Percentiles rank a stretch among this genome's conserved stretches.
phyloP scores from a whole-genome alignment of 306 rosid genomes.

The Gleditsia sinensis region DNA sequence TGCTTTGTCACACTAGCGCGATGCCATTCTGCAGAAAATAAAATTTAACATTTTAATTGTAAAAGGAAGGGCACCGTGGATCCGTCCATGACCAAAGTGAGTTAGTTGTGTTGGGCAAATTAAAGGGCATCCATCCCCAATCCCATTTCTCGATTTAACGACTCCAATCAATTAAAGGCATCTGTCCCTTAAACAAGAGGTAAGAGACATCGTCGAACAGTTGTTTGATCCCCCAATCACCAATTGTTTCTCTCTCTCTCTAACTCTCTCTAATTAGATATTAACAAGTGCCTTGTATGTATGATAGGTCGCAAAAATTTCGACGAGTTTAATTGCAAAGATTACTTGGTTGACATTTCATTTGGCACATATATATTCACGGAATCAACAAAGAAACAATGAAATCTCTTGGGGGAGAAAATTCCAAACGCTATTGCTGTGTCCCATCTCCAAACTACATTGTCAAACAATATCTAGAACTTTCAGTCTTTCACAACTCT shows the following conservation, averaged over 20 bases:
- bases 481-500: background rate
- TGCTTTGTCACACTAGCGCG: background rate
- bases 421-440: background rate
- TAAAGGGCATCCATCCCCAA: background rate
- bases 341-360: constrained; percentile 22
- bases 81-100: no score
- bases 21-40: no score
- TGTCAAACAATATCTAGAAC: background rate
- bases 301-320: background rate
- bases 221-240: no score
- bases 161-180: background rate
- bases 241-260: no score
- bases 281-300: no score
- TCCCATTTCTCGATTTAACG: background rate
- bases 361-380: background rate
- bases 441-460: no score
- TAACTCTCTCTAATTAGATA: no score
- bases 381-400: constrained; percentile 3
- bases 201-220: no score
- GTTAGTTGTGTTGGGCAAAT: no score
- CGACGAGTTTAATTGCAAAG: background rate
- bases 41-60: no score
- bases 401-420: background rate
- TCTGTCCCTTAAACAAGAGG: constrained; percentile 1
- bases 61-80: background rate